Conservation (phyloP, 495 filamentous ascomycete genomes). For the Trichoderma erinaceum region DNA sequence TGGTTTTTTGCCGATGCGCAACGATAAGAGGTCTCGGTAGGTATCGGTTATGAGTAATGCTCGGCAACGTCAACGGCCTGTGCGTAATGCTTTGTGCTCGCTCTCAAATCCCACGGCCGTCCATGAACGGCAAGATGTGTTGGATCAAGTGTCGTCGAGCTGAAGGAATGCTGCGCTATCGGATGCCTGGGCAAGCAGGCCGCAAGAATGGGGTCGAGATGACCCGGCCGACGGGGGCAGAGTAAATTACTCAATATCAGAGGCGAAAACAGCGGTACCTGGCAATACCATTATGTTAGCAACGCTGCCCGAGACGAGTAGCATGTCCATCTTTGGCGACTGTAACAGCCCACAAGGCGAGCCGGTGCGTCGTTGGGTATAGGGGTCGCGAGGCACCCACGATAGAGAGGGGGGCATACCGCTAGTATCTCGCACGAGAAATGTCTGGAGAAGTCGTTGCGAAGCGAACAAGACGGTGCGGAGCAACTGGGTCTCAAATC, state of each 20-base stretch:
- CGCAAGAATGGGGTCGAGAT: not conserved
- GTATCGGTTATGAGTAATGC: not conserved
- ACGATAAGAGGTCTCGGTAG: not conserved
- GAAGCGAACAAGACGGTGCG: slow-evolving; percentile 8
- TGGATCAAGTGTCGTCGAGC: not conserved
- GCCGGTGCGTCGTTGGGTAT: not conserved
- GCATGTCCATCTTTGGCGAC: not conserved
- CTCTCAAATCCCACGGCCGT: not conserved
- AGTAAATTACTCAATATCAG: slow-evolving; percentile 11
- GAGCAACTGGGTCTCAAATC: slow-evolving; percentile 11
- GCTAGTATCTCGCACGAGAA: not conserved
- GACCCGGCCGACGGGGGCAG: slow-evolving; percentile 1
- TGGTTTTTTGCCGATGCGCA: slow-evolving; percentile 24
- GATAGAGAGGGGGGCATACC: not conserved
- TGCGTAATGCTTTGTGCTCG: not conserved
- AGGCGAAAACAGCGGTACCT: slow-evolving; percentile 12
- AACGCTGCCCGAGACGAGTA: not conserved
- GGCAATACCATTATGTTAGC: not conserved
- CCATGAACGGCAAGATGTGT: slow-evolving; percentile 5
- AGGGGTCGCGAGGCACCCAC: slow-evolving; percentile 9
- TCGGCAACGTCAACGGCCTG: slow-evolving; percentile 5
- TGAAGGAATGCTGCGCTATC: not conserved
- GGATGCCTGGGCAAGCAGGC: not conserved
- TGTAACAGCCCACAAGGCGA: not conserved
- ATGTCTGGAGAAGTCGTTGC: not conserved